Conservation (phyloP, 805 yeast species). For the Helenozyma baotianmanensis region DNA sequence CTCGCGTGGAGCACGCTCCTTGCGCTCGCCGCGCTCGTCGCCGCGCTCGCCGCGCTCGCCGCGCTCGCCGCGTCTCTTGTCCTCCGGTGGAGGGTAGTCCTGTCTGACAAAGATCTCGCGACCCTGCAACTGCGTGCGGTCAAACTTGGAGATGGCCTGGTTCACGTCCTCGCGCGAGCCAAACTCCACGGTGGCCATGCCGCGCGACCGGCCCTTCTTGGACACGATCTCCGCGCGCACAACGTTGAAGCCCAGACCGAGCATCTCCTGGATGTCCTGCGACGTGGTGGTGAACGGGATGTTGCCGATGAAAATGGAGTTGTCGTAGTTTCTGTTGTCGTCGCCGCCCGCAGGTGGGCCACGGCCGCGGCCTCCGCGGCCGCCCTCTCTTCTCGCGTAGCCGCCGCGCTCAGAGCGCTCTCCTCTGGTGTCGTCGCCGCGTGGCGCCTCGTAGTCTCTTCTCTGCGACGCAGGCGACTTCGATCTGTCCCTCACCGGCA, state of each 20-base stretch:
- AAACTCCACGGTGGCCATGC: constrained; percentile 90
- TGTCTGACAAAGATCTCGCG: constrained; percentile 86
- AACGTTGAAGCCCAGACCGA: constrained; percentile 46
- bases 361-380: constrained; percentile 20
- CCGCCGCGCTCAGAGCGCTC: constrained; percentile 22
- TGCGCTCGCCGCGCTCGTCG: neutral
- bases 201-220: constrained; percentile 74
- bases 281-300: constrained; percentile 63
- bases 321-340: constrained; percentile 45
- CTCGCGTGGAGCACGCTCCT: no score
- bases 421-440: constrained; percentile 9
- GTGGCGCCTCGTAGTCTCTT: constrained; percentile 25
- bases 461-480: constrained; percentile 30
- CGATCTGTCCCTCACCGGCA: constrained; percentile 21
- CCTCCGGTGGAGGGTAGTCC: constrained; percentile 77
- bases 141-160: constrained; percentile 64
- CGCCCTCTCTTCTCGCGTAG: constrained; percentile 22
- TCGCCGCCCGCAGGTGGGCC: constrained; percentile 6
- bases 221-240: constrained; percentile 80
- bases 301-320: constrained; percentile 71
- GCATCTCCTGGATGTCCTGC: constrained; percentile 54
- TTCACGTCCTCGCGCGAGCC: constrained; percentile 58
- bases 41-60: constrained; percentile 18
- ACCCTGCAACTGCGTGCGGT: constrained; percentile 61
- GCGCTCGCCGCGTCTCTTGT: constrained; percentile 24